Base-by-base conservation (phyloP, 2,329 filamentous ascomycete genomes). In the Pseudogymnoascus sp. region DNA sequence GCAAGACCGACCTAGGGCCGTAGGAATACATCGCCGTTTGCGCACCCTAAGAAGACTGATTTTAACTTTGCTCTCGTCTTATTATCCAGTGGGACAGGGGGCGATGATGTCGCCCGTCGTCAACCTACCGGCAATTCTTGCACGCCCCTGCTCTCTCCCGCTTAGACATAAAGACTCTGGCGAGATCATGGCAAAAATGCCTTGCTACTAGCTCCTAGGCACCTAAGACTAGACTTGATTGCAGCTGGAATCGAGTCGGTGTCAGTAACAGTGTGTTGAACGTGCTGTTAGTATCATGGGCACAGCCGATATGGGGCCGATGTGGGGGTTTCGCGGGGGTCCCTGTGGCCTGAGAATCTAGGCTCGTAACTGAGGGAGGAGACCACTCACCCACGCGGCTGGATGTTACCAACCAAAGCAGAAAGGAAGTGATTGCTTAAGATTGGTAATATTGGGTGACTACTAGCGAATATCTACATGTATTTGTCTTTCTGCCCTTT, bases 61-160 rank as follows among this genome's bases (percentile, higher is more conserved):
- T 60, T 50, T 64, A 63, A n/a, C 21, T 44, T 61, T 21, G 40
- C 28, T 61, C 40, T 28, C 34, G 21, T 16, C n/a, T 16, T 7
- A 40, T 16, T 3, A n/a, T 40, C n/a, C 1, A 16, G 37, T 16
- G n/a, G 37, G n/a, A 16, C 37, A 16, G 36, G 36, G 7, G n/a
- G 16, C 3, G 37, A 37, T n/a, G 6, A 40, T 16, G n/a, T 16
- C 37, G 37, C 37, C 37, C 8, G 56, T 8, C 28, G 56, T 8
- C 28, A 34, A 34, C 46, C 3, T 66, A 66, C 63, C 65, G 53
- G 60, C 63, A 66, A 60, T 53, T 64, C 16, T 56, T 64, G 38
- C 65, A 66, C 10, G 65, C 65, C 37, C 34, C 40, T 25, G 63
- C 61, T 40, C 65, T 63, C 21, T 46, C 65, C 25, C 65, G 65